A percentile compares a stretch with the other conserved stretches of the same genome.
Conservation (phyloP, 2,329 filamentous ascomycete genomes). For the Clarireedia monteithiana region DNA sequence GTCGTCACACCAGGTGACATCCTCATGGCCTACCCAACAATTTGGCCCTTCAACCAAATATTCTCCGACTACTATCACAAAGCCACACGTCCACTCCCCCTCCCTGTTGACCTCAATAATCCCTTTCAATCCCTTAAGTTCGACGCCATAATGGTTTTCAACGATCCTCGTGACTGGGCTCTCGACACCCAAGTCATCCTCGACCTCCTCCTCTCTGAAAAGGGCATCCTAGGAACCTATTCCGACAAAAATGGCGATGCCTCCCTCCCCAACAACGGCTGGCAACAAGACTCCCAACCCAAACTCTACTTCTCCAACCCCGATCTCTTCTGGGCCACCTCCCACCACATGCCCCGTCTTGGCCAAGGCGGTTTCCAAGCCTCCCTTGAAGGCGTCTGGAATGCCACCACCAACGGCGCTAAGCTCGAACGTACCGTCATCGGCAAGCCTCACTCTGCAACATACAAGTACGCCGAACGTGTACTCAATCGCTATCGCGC, state of each 20-base stretch:
- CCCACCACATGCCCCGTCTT: constrained; percentile 75
- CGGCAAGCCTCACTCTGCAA: constrained; percentile 72
- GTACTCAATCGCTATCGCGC: constrained; percentile 55
- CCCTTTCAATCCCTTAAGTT: constrained; percentile 56
- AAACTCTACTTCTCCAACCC: constrained; percentile 81
- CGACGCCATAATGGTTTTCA: constrained; percentile 88
- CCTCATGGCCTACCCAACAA: constrained; percentile 57
- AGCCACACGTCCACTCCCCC: constrained; percentile 51
- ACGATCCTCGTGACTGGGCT: constrained; percentile 94
- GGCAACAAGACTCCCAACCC: constrained; percentile 75
- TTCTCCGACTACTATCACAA: constrained; percentile 53
- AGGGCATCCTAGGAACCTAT: constrained; percentile 75
- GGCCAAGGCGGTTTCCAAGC: constrained; percentile 88
- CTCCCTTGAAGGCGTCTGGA: constrained; percentile 74
- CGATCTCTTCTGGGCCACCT: constrained; percentile 82
- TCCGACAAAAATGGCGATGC: constrained; percentile 62
- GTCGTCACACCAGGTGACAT: constrained; percentile 86
- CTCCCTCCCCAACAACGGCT: constrained; percentile 64
- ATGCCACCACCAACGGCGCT: constrained; percentile 55
- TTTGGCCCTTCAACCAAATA: constrained; percentile 77
- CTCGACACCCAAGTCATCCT: constrained; percentile 78
- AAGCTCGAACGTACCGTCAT: constrained; percentile 58
- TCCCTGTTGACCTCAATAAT: constrained; percentile 34
- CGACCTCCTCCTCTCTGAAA: constrained; percentile 71
- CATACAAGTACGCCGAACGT: constrained; percentile 78